Evolutionary conservation across 352 stramenopile genomes (phyloP), one percentile per base, ranked within the genome.

Genomic region (Hyaloperonospora brassicae): DNA sequence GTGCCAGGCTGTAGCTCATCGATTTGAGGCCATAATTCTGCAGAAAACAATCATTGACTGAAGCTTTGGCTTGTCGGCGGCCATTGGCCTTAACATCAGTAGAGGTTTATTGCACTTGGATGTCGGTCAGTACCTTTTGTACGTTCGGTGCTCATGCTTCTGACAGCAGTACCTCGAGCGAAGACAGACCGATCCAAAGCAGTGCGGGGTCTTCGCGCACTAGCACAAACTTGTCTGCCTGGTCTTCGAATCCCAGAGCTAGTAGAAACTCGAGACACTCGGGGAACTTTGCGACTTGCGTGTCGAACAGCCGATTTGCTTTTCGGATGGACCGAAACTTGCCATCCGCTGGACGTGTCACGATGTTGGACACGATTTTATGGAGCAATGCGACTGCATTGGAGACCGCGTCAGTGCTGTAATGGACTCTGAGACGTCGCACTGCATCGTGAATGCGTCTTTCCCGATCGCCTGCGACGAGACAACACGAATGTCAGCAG

Each of bases 341-440:
- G 31, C 53, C 57, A 22, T 89, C 68, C 1, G 30, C 17, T 1
- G 79, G 72, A 38, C 87, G 57, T n/a, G 62, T 30, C n/a, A 86
- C 62, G 48, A 92, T 77, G 62, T 92, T 92, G 34, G 71, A 75
- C 10, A 92, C 63, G 56, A 92, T 83, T 48, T 82, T 81, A 54
- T 86, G 55, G 13, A 92, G 64, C 21, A 86, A 35, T 2, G 67
- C 70, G 0, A 62, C 62, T 2, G 79, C 67, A 13, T 65, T 74
- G 2, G 44, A n/a, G 2, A 76, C 72, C 14, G 36, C n/a, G 2
- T 81, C 68, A 0, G 34, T 12, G 17, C 52, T 52, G 48, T 83
- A 66, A 5, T 70, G 69, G 4, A 17, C 12, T 22, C 72, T 68
- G 0, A 91, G 57, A 14, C 60, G 53, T 30, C 52, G 64, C 6